Conservation (phyloP, 495 filamentous ascomycete species). For the Amphirosellinia nigrospora region DNA sequence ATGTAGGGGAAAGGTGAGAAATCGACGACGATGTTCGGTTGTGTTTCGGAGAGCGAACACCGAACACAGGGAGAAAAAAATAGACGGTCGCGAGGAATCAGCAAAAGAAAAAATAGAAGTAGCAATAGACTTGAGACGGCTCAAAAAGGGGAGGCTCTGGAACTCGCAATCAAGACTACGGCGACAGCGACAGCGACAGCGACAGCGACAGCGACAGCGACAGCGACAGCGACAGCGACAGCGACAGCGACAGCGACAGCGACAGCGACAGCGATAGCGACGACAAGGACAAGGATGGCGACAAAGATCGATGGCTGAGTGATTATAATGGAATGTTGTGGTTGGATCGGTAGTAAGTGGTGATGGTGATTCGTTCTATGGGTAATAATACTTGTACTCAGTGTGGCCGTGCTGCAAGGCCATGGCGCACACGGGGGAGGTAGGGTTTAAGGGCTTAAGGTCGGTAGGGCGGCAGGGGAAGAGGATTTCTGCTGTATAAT, state of each 20-base stretch:
- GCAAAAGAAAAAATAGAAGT: neutral
- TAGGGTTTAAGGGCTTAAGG: slow-evolving; percentile 7
- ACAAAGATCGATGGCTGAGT: neutral
- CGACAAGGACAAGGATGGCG: no score
- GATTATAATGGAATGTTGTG: neutral
- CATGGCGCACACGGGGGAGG: slow-evolving; percentile 11
- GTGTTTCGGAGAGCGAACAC: slow-evolving; percentile 4
- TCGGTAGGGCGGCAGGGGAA: neutral
- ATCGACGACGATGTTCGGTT: neutral
- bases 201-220: neutral
- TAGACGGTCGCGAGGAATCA: neutral
- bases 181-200: neutral
- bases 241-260: neutral
- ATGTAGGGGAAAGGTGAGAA: neutral
- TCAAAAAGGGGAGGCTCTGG: neutral
- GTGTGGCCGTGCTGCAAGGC: slow-evolving; percentile 10
- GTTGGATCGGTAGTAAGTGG: neutral
- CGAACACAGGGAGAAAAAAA: slow-evolving; percentile 5
- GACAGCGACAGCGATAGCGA: neutral
- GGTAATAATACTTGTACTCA: slow-evolving; percentile 11
- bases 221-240: neutral
- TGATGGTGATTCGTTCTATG: neutral
- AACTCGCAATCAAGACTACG: neutral
- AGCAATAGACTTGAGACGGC: neutral
- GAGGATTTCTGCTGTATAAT: neutral